Evolutionary conservation across 345 rosid species (phyloP).

Genomic region (Populus alba): DNA sequence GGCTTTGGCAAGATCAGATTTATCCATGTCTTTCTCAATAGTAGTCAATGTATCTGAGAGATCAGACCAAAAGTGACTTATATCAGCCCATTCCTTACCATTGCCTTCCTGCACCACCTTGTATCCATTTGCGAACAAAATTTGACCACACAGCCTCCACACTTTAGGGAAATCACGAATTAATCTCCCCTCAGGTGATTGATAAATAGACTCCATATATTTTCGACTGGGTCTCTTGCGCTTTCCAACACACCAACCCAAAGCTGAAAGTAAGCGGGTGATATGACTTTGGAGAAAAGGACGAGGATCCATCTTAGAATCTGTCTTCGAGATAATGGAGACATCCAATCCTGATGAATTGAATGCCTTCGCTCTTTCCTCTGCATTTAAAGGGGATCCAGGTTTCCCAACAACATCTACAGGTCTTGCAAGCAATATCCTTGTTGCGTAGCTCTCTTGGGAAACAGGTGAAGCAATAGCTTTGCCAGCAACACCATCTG

Average conservation of each 20-base stretch:
- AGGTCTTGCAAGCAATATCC: conserved; percentile 40
- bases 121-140: conserved; percentile 38
- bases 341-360: conserved; percentile 26
- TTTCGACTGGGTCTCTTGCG: conserved; percentile 55
- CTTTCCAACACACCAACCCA: conserved; percentile 69
- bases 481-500: conserved; percentile 30
- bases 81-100: conserved; percentile 63
- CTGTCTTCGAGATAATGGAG: conserved; percentile 33
- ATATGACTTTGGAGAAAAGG: conserved; percentile 60
- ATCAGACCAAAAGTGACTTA: conserved; percentile 66
- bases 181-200: conserved; percentile 60
- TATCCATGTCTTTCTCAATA: conserved; percentile 53
- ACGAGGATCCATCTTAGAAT: conserved; percentile 64
- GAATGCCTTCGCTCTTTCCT: conserved; percentile 32
- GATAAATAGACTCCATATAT: conserved; percentile 48
- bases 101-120: conserved; percentile 41
- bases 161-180: conserved; percentile 75
- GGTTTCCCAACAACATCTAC: conserved; percentile 29
- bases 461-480: conserved; percentile 69
- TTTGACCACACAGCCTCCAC: conserved; percentile 68
- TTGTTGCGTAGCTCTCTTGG: conserved; percentile 65
- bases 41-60: conserved; percentile 46
- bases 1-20: conserved; percentile 31
- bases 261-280: conserved; percentile 43
- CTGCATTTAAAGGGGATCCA: conserved; percentile 28